These are phyloP conservation scores for Amanita polypyramis DNA, from an alignment of 768 basidiomycete species.

Conservation along the genomic window DNA sequence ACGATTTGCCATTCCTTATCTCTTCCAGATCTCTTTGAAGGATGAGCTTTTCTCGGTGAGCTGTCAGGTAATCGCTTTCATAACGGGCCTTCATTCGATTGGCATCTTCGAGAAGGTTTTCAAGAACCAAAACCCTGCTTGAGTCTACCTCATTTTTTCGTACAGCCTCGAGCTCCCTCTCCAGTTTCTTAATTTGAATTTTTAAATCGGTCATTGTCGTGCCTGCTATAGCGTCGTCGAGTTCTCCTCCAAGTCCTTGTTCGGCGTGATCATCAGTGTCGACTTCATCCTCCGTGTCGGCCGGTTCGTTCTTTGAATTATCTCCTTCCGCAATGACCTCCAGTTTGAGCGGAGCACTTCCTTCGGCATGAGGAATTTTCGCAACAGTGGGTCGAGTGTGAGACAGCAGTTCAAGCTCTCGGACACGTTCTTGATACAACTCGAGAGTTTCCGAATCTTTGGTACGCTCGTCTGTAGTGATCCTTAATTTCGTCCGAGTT, in stretches of 20 bases:
- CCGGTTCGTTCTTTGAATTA: constrained; percentile 5
- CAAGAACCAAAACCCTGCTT: constrained; percentile 72
- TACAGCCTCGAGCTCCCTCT: constrained; percentile 70
- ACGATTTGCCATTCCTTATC: constrained; percentile 76
- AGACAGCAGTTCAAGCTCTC: constrained; percentile 72
- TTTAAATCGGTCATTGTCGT: constrained; percentile 90
- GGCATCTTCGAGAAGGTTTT: constrained; percentile 86
- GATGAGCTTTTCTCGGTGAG: constrained; percentile 74
- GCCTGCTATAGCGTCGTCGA: constrained; percentile 78
- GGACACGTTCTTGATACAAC: constrained; percentile 82
- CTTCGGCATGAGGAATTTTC: constrained; percentile 15
- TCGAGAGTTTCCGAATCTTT: constrained; percentile 81
- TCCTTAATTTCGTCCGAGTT: constrained; percentile 55
- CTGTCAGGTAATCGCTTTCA: constrained; percentile 77
- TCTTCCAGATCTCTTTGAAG: constrained; percentile 79
- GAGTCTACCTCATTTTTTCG: constrained; percentile 68
- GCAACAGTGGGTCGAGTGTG: constrained; percentile 28
- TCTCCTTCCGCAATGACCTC: constrained; percentile 7
- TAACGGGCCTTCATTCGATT: constrained; percentile 85
- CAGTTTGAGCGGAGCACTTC: neutral
- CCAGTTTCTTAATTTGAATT: constrained; percentile 70
- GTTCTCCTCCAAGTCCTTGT: constrained; percentile 70
- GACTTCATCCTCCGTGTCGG: constrained; percentile 18
- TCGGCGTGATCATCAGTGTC: constrained; percentile 31
- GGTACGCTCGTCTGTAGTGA: constrained; percentile 56